phyloP scores from a whole-genome alignment of 192 early-diverging fungal genomes.

The Lobosporangium transversale region DNA sequence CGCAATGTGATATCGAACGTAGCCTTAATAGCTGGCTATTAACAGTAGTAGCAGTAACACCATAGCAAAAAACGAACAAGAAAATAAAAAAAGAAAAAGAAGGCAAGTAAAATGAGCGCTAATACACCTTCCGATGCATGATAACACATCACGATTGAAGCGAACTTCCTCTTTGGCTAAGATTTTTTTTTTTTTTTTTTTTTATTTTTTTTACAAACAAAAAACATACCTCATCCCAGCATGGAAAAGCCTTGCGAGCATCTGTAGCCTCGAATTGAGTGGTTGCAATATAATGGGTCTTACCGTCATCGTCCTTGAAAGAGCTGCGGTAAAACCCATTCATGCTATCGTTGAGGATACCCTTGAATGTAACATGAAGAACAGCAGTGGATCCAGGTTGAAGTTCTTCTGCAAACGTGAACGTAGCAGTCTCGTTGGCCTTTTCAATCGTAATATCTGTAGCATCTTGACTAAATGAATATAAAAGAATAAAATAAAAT shows the following conservation, averaged over 20 bases:
- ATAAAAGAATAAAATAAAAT: not conserved
- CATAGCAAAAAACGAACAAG: not conserved
- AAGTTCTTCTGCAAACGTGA: constrained; percentile 69
- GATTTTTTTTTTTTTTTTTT: too few relatives aligned
- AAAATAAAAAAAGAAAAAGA: not conserved
- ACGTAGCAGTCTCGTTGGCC: constrained; percentile 58
- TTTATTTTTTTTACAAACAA: too few relatives aligned
- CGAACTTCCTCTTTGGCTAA: too few relatives aligned
- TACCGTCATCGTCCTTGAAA: constrained; percentile 59
- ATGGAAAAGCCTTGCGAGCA: constrained; percentile 93
- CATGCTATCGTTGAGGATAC: constrained; percentile 88
- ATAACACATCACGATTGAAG: too few relatives aligned
- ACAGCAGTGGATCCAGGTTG: constrained; percentile 60
- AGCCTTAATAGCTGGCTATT: constrained; percentile 88
- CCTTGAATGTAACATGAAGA: constrained; percentile 69
- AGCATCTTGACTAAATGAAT: constrained; percentile 47
- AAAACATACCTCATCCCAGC: constrained; percentile 95
- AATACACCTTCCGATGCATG: not conserved
- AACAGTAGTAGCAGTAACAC: not conserved
- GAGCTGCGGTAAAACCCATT: constrained; percentile 92
- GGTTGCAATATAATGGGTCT: constrained; percentile 79
- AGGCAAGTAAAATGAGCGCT: not conserved
- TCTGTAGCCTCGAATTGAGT: constrained; percentile 97
- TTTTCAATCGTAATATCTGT: constrained; percentile 59
- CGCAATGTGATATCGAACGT: constrained; percentile 91